phyloP scores from a whole-genome alignment of 2,329 filamentous ascomycete genomes.

The Hymenoscyphus occultus region DNA sequence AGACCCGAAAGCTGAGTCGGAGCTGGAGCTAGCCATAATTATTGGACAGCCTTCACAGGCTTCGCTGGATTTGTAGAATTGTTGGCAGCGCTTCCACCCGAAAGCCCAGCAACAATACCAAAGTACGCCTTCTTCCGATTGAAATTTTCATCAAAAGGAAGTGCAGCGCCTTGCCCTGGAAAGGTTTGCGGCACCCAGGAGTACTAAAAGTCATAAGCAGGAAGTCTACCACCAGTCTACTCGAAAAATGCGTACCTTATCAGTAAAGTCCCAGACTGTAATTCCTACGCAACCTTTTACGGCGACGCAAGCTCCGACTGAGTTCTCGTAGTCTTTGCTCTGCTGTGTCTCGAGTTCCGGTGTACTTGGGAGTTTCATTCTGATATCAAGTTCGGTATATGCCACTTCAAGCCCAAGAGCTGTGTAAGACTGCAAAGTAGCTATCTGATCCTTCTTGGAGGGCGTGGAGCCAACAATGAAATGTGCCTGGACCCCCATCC shows the following conservation, averaged over 20 bases:
- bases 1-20: background rate
- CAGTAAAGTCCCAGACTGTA: slow-evolving; percentile 22
- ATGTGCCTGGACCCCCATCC: slow-evolving; percentile 60
- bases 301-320: slow-evolving; percentile 15
- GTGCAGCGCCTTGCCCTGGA: slow-evolving; percentile 19
- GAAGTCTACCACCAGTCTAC: background rate
- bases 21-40: background rate
- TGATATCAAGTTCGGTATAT: slow-evolving; percentile 59
- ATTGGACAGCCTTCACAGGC: background rate
- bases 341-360: slow-evolving; percentile 42
- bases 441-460: slow-evolving; percentile 42
- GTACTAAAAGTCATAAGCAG: slow-evolving; percentile 15
- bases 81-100: background rate
- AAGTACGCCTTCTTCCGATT: slow-evolving; percentile 19
- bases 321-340: slow-evolving; percentile 43
- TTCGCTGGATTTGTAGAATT: slow-evolving; percentile 2
- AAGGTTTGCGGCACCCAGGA: slow-evolving; percentile 23
- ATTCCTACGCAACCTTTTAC: slow-evolving; percentile 17
- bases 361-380: slow-evolving; percentile 45
- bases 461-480: slow-evolving; percentile 50
- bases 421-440: slow-evolving; percentile 45
- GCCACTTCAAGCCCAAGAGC: slow-evolving; percentile 53
- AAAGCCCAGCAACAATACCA: slow-evolving; percentile 17
- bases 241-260: slow-evolving; percentile 6
- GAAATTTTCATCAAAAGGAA: slow-evolving; percentile 18